A percentile compares a stretch with the other conserved stretches of the same genome.
These are phyloP conservation scores for Asterochloris sp. DNA, from an alignment of 139 green algal genomes.

Conservation along the genomic window DNA sequence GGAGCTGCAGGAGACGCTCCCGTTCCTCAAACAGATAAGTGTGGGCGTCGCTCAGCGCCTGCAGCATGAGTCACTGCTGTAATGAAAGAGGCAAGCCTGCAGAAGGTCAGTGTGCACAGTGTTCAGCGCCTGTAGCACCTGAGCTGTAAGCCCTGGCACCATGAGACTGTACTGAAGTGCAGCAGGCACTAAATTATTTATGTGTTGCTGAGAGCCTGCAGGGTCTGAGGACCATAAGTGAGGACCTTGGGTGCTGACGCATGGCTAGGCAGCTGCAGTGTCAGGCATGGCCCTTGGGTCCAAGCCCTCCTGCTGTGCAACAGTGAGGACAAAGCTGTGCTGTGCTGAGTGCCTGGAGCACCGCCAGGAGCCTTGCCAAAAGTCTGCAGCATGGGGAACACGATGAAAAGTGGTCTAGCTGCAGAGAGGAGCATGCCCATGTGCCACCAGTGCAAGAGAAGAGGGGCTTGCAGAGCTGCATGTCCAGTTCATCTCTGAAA, in stretches of 20 bases:
- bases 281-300: too few species aligned
- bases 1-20: constrained; percentile 71
- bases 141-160: background rate
- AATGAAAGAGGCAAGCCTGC: background rate
- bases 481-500: background rate
- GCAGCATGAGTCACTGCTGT: background rate
- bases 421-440: background rate
- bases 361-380: too few species aligned
- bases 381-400: too few species aligned
- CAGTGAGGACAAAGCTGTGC: background rate
- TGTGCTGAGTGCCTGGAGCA: background rate
- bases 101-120: background rate
- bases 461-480: background rate
- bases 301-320: too few species aligned
- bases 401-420: too few species aligned
- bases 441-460: background rate
- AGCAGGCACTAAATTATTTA: background rate
- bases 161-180: background rate
- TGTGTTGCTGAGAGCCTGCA: too few species aligned
- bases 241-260: background rate
- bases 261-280: too few species aligned
- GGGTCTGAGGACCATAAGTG: background rate
- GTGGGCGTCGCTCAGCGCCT: constrained; percentile 80
- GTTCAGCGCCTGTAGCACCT: background rate
- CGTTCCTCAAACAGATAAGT: constrained; percentile 84